phyloP scores from a whole-genome alignment of 257 asterid genomes.

The Rauvolfia tetraphylla region DNA sequence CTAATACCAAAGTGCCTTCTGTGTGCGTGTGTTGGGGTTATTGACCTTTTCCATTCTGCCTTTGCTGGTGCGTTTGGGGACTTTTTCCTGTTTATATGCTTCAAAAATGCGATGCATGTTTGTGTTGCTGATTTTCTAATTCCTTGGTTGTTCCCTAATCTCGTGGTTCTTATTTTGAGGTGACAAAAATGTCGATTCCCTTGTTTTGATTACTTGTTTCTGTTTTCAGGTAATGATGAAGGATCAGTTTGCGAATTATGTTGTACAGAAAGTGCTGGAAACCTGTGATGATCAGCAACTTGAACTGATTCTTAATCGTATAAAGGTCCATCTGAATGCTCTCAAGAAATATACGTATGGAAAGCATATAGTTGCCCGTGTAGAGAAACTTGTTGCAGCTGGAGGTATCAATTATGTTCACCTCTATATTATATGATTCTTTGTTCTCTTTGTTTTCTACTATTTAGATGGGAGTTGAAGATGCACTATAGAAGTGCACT shows the following conservation, averaged over 20 bases:
- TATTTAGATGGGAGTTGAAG: background rate
- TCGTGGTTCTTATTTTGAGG: background rate
- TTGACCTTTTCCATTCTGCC: too few species aligned
- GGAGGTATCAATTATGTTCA: conserved; percentile 51
- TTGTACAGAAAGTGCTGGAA: conserved; percentile 88
- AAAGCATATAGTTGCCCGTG: conserved; percentile 84
- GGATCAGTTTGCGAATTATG: conserved; percentile 81
- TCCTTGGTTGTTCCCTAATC: background rate
- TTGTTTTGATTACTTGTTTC: background rate
- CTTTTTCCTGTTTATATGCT: background rate
- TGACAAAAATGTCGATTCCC: background rate
- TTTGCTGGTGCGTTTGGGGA: too few species aligned
- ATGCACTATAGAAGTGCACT: background rate
- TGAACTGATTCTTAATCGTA: conserved; percentile 60
- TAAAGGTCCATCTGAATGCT: conserved; percentile 73
- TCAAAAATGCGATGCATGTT: background rate
- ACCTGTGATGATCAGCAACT: conserved; percentile 77
- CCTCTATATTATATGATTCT: background rate
- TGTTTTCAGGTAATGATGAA: conserved; percentile 69
- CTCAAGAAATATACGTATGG: conserved; percentile 79
- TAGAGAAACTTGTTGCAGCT: conserved; percentile 86
- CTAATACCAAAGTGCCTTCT: background rate
- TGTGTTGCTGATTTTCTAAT: background rate
- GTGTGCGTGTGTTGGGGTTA: background rate
- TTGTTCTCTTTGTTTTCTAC: background rate